Evolutionary conservation across 768 basidiomycete species (phyloP).

Genomic region (Auricularia heimuer): DNA sequence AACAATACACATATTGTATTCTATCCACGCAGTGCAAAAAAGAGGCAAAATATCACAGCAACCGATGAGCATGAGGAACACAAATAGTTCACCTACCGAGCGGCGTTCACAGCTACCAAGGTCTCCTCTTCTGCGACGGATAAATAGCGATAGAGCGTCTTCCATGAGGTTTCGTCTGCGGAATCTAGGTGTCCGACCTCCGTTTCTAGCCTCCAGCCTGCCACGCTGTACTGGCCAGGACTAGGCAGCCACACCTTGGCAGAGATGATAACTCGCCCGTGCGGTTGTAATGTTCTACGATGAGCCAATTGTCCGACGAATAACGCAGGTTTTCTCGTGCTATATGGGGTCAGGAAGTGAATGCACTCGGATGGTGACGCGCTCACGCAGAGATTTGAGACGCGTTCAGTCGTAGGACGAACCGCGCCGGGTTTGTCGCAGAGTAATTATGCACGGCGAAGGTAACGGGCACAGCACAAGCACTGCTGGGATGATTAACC

Average conservation of each 20-base stretch:
- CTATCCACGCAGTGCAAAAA: neutral
- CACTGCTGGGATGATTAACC: constrained; percentile 27
- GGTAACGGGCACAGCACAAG: constrained; percentile 41
- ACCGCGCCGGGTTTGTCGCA: constrained; percentile 47
- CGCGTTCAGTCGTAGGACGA: constrained; percentile 37
- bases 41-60: neutral
- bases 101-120: neutral
- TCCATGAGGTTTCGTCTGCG: neutral
- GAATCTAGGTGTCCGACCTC: constrained; percentile 37
- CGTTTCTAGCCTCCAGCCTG: constrained; percentile 61
- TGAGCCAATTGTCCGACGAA: constrained; percentile 63
- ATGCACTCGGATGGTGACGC: no score
- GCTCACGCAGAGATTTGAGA: neutral
- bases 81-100: neutral
- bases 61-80: neutral
- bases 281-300: constrained; percentile 47
- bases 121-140: neutral
- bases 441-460: constrained; percentile 68
- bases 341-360: neutral
- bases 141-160: neutral
- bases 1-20: neutral
- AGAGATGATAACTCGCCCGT: constrained; percentile 31
- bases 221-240: constrained; percentile 56
- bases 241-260: constrained; percentile 50
- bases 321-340: constrained; percentile 27